Evolutionary conservation across 2,329 filamentous ascomycete species (phyloP), one percentile per base, ranked within the genome.

Genomic region (Rosellinia necatrix): DNA sequence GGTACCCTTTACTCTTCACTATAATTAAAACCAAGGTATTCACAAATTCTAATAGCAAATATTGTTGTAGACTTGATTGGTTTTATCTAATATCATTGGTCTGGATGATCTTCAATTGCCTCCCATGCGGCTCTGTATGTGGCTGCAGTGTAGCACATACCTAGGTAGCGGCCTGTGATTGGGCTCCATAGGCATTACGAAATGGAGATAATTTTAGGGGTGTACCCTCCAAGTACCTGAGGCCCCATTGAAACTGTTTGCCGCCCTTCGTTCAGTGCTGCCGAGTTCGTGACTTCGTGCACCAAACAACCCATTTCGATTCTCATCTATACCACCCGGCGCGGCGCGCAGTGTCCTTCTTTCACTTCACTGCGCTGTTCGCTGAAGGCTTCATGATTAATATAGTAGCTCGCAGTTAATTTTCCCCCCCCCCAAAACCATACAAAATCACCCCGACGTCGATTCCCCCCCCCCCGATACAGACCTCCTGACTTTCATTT

Each of bases 291-390:
- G 44, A 53, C 53, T 58, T 56, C 50, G 51, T 53, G 30, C 43
- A 38, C 46, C 32, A 32, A 47, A 40, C 51, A 42, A 43, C 17
- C 12, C 54, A 38, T 60, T 58, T 51, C 57, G 46, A 54, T 63
- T 40, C 50, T 35, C n/a, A 30, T 41, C 52, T 40, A 48, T 49
- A 27, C 44, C 51, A 55, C 58, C 62, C 58, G 56, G 66, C 63
- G 66, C 67, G 49, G 59, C 59, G 62, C 66, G 67, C 67, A 65
- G 62, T 67, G 66, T 64, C 68, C 56, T 53, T 69, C 68, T 62
- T 60, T 61, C 61, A 56, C 54, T 53, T 35, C 40, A 51, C 41
- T 53, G 59, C 48, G 48, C 32, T 41, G 10, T 32, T 29, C 53
- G 59, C 27, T 50, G 47, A 42, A 10, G 13, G 52, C 44, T 40